Evolutionary conservation across 192 early-diverging fungal species (phyloP).

Genomic region (Dimargaris cristalligena): DNA sequence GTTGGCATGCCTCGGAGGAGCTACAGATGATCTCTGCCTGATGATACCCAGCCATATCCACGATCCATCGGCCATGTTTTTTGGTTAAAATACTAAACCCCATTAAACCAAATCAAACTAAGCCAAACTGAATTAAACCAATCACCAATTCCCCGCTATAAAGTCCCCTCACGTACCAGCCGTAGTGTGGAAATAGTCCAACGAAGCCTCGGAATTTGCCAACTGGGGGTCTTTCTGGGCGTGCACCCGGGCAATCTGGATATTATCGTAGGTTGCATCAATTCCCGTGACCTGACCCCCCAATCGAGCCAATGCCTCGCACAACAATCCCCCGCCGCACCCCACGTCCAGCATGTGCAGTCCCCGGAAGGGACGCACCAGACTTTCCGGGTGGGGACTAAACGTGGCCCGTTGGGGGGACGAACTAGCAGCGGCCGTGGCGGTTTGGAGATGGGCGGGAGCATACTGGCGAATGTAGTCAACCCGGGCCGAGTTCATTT

Average conservation of each 20-base stretch:
- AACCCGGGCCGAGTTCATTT: slow-evolving; percentile 54
- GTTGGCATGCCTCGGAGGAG: too few relatives aligned
- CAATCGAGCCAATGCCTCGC: slow-evolving; percentile 67
- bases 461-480: slow-evolving; percentile 51
- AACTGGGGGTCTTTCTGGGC: slow-evolving; percentile 47
- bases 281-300: slow-evolving; percentile 56
- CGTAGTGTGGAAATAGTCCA: slow-evolving; percentile 49
- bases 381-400: not conserved
- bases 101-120: too few relatives aligned
- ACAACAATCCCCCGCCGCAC: slow-evolving; percentile 83
- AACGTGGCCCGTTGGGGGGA: not conserved
- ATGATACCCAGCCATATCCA: too few relatives aligned
- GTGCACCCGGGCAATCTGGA: slow-evolving; percentile 62
- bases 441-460: slow-evolving; percentile 10
- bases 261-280: slow-evolving; percentile 75
- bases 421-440: not conserved
- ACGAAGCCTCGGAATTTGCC: slow-evolving; percentile 22
- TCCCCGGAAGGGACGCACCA: slow-evolving; percentile 13
- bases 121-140: not conserved
- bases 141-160: slow-evolving; percentile 13
- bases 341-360: slow-evolving; percentile 71
- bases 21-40: too few relatives aligned
- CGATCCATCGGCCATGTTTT: too few relatives aligned
- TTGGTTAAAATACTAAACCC: too few relatives aligned
- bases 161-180: slow-evolving; percentile 27